A percentile compares a stretch with the other conserved stretches of the same genome.
Evolutionary conservation across 768 basidiomycete species (phyloP).

Genomic region (Termitomyces sp.): DNA sequence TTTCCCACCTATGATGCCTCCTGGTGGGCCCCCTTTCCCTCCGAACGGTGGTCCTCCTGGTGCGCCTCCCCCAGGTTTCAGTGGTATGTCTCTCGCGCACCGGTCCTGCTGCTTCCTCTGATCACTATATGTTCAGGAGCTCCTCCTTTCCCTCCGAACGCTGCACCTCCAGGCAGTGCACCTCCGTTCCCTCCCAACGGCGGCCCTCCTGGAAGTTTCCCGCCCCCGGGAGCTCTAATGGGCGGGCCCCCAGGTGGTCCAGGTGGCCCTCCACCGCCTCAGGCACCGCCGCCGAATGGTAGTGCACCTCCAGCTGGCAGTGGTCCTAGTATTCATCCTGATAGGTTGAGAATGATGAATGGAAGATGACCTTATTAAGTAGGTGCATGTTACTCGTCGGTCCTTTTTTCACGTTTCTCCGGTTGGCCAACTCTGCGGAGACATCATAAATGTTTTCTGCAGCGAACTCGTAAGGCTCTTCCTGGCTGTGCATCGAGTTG

Average conservation of each 20-base stretch:
- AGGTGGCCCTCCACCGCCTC: conserved; percentile 32
- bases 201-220: conserved; percentile 17
- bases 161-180: conserved; percentile 3
- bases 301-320: conserved; percentile 26
- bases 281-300: conserved; percentile 24
- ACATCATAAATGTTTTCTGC: background rate
- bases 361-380: conserved; percentile 18
- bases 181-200: conserved; percentile 4
- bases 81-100: conserved; percentile 32
- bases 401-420: background rate
- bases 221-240: conserved; percentile 51
- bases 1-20: conserved; percentile 46
- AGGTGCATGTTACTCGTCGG: conserved; percentile 1
- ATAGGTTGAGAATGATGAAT: conserved; percentile 78
- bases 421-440: background rate
- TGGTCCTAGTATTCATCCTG: conserved; percentile 77
- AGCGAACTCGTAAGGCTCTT: background rate
- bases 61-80: conserved; percentile 42
- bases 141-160: conserved; percentile 4
- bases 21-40: conserved; percentile 72
- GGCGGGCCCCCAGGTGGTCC: conserved; percentile 38
- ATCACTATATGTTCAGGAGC: background rate
- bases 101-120: background rate
- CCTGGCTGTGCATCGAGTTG: background rate
- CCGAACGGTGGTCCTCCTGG: conserved; percentile 49